Base-by-base conservation (phyloP, 73 alveolate genomes). In the Paramecium octaurelia region DNA sequence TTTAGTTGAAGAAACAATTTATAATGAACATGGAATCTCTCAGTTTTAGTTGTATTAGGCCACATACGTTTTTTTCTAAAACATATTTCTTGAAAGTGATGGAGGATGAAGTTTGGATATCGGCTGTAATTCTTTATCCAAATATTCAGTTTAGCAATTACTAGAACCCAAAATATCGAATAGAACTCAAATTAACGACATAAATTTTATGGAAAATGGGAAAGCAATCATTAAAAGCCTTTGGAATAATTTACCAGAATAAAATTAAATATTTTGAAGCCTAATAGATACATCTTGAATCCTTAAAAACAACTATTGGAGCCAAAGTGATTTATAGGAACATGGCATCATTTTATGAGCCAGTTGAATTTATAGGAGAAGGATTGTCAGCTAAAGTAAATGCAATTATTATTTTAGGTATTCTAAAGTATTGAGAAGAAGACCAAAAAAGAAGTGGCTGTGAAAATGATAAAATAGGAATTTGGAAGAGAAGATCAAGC, bases 311-410 rank as follows among this genome's bases (percentile, higher is more conserved):
- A 16, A 43, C 40, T 76, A 6, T 76, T 1, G 71, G 43, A 11
- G 89, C 46, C 2, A 9, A 34, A 42, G 89, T 76, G n/a, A 76
- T 76, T 14, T 76, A 38, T 14, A 36, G 89, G 42, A 76, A 76
- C 20, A 76, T 76, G 89, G 89, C 89, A 38, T 76, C 89, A 76
- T 76, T 76, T 43, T 76, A 76, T 76, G 59, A 76, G 8, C 89
- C 89, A 35, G 6, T 76, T 14, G 38, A 76, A 43, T 43, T 76
- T 8, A 76, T 76, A 20, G 89, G 89, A 21, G 89, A 76, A 76
- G 89, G 89, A 14, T 43, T 76, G 14, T 76, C 89, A 42, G 89
- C 89, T 1, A 40, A 76, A 76, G 89, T 76, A 76, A 21, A 4
- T 38, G 1, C 11, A 76, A n/a, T 21, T 8, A 14, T 59, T 8